A percentile compares a stretch with the other conserved stretches of the same genome.
phyloP scores from a whole-genome alignment of 108 stramenopile genomes.

The Nannochloropsis salina region DNA sequence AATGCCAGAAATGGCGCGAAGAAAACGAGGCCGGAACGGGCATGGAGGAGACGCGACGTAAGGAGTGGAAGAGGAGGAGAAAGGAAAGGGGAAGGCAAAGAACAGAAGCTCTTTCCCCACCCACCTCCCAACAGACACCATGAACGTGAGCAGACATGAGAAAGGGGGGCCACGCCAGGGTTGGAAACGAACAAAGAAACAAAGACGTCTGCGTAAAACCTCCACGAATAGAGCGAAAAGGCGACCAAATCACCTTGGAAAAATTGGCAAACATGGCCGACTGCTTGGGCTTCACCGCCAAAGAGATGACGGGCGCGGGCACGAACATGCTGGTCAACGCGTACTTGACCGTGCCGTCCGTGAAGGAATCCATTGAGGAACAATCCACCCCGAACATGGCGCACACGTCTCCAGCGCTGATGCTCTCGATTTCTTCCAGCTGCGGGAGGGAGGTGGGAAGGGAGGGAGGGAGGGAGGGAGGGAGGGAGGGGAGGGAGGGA shows the following conservation, averaged over 20 bases:
- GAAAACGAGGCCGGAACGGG: neutral
- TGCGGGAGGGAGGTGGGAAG: neutral
- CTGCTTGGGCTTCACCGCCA: constrained; percentile 85
- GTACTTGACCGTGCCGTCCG: constrained; percentile 64
- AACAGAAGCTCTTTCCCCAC: neutral
- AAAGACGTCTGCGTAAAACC: neutral
- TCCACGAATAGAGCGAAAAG: constrained; percentile 58
- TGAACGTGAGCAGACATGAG: no score
- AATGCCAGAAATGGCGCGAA: neutral
- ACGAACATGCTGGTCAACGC: constrained; percentile 95
- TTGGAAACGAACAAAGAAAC: neutral
- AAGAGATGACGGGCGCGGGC: constrained; percentile 94
- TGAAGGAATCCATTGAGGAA: constrained; percentile 94
- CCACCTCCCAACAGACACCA: no score
- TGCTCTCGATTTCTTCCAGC: constrained; percentile 73
- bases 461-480: neutral
- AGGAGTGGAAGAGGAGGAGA: neutral
- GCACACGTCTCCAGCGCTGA: constrained; percentile 94
- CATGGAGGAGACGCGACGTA: neutral
- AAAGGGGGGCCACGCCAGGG: no score
- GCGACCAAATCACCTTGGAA: constrained; percentile 83
- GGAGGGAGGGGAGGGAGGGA: neutral
- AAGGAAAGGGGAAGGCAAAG: neutral
- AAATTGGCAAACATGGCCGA: constrained; percentile 69
- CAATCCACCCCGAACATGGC: constrained; percentile 99